Conservation (phyloP, 176 grass and related monocot species). For the Pontederia crassipes region DNA sequence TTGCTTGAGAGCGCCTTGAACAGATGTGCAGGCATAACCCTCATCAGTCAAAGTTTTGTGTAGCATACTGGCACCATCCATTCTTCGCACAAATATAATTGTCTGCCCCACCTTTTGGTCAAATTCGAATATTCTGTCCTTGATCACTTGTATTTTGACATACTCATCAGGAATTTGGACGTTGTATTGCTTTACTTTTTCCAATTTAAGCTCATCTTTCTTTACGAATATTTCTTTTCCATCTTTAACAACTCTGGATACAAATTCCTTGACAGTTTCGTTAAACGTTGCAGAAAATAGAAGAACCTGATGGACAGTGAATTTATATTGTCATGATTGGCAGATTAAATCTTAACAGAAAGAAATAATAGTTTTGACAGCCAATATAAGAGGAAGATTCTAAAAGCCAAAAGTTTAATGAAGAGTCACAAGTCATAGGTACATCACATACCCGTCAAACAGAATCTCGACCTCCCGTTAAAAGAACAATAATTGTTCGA, state of each 20-base stretch:
- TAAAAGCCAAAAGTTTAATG: too few species aligned
- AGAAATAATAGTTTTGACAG: too few species aligned
- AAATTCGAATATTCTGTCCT: slow-evolving; percentile 85
- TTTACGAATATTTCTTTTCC: slow-evolving; percentile 93
- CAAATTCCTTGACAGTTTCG: slow-evolving; percentile 82
- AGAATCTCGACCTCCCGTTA: too few species aligned
- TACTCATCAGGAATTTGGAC: slow-evolving; percentile 66
- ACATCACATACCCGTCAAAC: too few species aligned
- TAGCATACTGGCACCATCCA: slow-evolving; percentile 51
- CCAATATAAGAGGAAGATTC: too few species aligned
- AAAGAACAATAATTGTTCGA: too few species aligned
- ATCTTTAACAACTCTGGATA: slow-evolving; percentile 58
- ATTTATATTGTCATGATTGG: too few species aligned
- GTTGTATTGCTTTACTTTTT: slow-evolving; percentile 93
- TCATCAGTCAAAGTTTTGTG: slow-evolving; percentile 62
- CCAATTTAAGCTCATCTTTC: slow-evolving; percentile 83
- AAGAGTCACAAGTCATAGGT: too few species aligned
- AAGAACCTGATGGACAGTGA: slow-evolving; percentile 42
- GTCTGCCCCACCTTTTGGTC: slow-evolving; percentile 87
- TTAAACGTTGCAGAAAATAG: slow-evolving; percentile 96
- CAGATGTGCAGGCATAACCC: slow-evolving; percentile 81
- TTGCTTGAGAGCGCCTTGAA: slow-evolving; percentile 87
- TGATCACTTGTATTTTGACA: slow-evolving; percentile 82
- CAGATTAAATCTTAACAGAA: too few species aligned
- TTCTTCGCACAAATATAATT: slow-evolving; percentile 88